Base-by-base conservation (phyloP, 768 basidiomycete genomes). In the Suillus hirtellus region DNA sequence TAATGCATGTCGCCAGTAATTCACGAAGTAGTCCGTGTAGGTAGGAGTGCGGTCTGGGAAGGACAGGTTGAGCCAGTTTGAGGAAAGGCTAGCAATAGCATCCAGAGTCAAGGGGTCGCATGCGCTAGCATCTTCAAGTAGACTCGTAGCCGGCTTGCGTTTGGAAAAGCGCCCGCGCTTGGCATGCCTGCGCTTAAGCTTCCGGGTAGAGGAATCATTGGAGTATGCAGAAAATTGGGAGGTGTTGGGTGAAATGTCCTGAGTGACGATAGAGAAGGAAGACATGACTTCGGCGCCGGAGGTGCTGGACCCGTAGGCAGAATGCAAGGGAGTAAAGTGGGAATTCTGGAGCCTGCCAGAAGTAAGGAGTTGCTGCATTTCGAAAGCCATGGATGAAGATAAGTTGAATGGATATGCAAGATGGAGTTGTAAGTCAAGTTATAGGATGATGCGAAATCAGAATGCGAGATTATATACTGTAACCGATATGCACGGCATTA, bases 341-440 rank as follows among this genome's bases (percentile, higher is more conserved):
- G 31, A 53, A n/a, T 53, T 34, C 52, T 53, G 52, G 52, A 53
- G 31, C 52, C 52, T 35, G 52, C 52, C 31, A 35, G 52, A 35
- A 12, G 34, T 53, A 19, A 53, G 34, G 52, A 34, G 19, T 34
- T n/a, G 52, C 19, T 35, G 52, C 19, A 53, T 53, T n/a, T 53
- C 52, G 5, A 53, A 53, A 35, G 52, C 52, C 34, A 35, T 53
- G 4, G 11, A 8, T 53, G 11, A 53, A 35, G 34, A 35, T 19
- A 12, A n/a, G 52, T 53, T 53, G 52, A 3, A 35, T 53, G 31
- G 6, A 19, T 53, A 7, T 35, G 52, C 11, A 35, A 34, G 52
- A 53, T n/a, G 52, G 34, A 7, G 52, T n/a, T 35, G 52, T 34
- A n/a, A 27, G 17, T 34, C 31, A 19, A 34, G 52, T 35, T 53